These are phyloP conservation scores for Penstemon barbatus DNA, from an alignment of 257 asterid species.

Conservation along the genomic window DNA sequence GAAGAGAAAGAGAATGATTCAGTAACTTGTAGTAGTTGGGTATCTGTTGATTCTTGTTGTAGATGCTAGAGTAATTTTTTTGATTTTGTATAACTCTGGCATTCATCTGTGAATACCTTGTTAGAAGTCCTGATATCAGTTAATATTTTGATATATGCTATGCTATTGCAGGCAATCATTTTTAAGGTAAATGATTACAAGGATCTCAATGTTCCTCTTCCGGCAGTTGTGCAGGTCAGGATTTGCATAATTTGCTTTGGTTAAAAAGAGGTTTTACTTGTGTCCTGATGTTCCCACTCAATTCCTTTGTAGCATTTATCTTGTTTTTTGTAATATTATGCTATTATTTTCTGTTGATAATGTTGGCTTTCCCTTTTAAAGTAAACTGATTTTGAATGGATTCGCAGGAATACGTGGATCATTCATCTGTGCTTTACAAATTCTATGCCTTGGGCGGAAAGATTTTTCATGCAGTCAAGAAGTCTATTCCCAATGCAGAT, in stretches of 20 bases:
- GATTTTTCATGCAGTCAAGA: constrained; percentile 74
- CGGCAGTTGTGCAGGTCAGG: constrained; percentile 87
- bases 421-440: constrained; percentile 82
- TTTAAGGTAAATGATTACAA: constrained; percentile 70
- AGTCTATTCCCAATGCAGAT: constrained; percentile 85
- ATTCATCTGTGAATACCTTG: constrained; percentile 1
- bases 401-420: constrained; percentile 93
- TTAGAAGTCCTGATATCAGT: constrained; percentile 26
- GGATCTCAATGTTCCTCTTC: constrained; percentile 87
- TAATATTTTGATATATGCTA: constrained; percentile 25
- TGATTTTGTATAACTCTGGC: background rate
- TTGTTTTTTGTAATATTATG: constrained; percentile 1
- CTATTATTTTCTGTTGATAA: constrained; percentile 26
- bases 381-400: constrained; percentile 23
- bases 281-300: constrained; percentile 4
- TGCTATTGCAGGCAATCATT: constrained; percentile 76
- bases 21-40: constrained; percentile 7
- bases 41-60: constrained; percentile 3
- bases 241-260: constrained; percentile 24
- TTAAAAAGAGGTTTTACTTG: constrained; percentile 21
- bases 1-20: background rate
- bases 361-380: constrained; percentile 24
- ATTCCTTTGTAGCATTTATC: background rate
- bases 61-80: constrained; percentile 9
- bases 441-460: constrained; percentile 86